These are phyloP conservation scores for Erythrophleum fordii DNA, from an alignment of 306 rosid genomes.

Conservation along the genomic window DNA sequence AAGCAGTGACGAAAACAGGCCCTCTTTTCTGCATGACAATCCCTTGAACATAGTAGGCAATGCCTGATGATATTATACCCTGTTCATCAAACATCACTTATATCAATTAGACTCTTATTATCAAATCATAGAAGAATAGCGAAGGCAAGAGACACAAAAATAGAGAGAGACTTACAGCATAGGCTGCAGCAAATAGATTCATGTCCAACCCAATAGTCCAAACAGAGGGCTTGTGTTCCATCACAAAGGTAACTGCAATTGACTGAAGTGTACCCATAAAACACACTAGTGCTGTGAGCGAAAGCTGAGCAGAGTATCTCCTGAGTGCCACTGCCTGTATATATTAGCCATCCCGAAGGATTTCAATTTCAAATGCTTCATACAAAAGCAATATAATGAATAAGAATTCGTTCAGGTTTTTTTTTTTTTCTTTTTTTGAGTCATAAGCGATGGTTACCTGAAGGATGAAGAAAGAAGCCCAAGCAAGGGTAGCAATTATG, in stretches of 20 bases:
- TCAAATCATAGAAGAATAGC: neutral
- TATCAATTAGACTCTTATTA: neutral
- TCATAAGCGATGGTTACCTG: constrained; percentile 51
- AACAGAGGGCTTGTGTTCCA: constrained; percentile 68
- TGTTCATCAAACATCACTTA: constrained; percentile 37
- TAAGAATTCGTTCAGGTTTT: neutral
- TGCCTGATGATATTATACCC: constrained; percentile 79
- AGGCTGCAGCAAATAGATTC: constrained; percentile 91
- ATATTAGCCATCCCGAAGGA: neutral
- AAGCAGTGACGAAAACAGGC: constrained; percentile 92
- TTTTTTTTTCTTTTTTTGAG: too few species aligned
- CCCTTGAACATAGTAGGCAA: constrained; percentile 86
- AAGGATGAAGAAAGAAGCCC: constrained; percentile 96
- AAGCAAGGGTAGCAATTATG: constrained; percentile 80
- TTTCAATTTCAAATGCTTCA: neutral
- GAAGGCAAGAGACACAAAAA: neutral
- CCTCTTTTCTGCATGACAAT: constrained; percentile 84
- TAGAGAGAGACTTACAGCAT: constrained; percentile 61
- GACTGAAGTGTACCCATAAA: constrained; percentile 84
- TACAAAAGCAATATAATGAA: neutral
- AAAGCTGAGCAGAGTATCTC: constrained; percentile 81
- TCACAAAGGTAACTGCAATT: constrained; percentile 67
- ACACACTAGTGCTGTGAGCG: constrained; percentile 87
- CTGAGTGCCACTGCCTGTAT: constrained; percentile 70
- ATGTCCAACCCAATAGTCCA: constrained; percentile 94